These are phyloP conservation scores for Chlamydomonas eustigma DNA, from an alignment of 139 green algal genomes.

Conservation along the genomic window DNA sequence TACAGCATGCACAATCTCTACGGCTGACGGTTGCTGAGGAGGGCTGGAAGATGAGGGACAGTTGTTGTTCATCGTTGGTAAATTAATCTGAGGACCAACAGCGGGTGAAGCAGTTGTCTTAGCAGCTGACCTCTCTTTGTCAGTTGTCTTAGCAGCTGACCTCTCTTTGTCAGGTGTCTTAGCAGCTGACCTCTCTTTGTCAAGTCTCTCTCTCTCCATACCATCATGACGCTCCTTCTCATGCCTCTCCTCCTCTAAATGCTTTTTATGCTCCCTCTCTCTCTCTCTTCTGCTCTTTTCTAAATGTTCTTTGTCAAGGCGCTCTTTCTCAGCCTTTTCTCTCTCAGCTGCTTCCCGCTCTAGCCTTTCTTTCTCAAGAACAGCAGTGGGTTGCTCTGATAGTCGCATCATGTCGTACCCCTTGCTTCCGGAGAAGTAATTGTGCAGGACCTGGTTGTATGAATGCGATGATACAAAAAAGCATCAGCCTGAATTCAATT, in stretches of 20 bases:
- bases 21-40: too few relatives aligned
- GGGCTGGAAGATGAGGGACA: too few relatives aligned
- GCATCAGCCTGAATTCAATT: too few relatives aligned
- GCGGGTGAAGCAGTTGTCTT: too few relatives aligned
- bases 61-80: too few relatives aligned
- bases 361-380: background rate
- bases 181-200: background rate
- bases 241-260: background rate
- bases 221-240: slow-evolving; percentile 4
- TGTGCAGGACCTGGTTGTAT: background rate
- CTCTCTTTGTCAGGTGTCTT: background rate
- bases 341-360: background rate
- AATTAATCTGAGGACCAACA: too few relatives aligned
- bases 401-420: background rate
- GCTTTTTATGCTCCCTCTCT: background rate
- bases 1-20: too few relatives aligned
- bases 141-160: background rate
- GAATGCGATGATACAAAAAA: too few relatives aligned
- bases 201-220: background rate
- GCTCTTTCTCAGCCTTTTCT: slow-evolving; percentile 1
- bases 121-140: background rate
- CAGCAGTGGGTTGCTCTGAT: background rate
- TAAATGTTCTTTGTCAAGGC: background rate
- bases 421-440: background rate
- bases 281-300: background rate